Conservation (phyloP, 148 eudicot genomes). For the Chenopodium formosanum region DNA sequence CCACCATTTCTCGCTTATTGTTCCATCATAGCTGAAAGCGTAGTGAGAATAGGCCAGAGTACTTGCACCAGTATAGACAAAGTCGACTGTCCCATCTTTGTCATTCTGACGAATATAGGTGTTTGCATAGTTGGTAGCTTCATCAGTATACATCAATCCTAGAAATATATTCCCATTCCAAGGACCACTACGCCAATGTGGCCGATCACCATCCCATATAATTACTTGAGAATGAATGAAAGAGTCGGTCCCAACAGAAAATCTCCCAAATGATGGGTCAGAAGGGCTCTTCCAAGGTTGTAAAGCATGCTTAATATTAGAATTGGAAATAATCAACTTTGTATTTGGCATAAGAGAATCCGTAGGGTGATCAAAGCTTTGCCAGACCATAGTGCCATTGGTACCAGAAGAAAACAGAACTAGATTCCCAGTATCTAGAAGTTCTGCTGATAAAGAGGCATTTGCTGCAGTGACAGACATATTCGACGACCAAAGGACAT, state of each 20-base stretch:
- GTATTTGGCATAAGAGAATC: slow-evolving; percentile 28
- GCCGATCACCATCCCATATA: slow-evolving; percentile 29
- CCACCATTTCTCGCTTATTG: slow-evolving; percentile 33
- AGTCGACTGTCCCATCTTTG: slow-evolving; percentile 5
- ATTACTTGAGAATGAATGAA: slow-evolving; percentile 26
- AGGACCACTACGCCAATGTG: slow-evolving; percentile 39
- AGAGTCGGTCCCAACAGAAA: slow-evolving; percentile 31
- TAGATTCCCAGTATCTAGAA: slow-evolving; percentile 33
- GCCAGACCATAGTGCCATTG: slow-evolving; percentile 34
- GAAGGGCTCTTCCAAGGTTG: slow-evolving; percentile 34
- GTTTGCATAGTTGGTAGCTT: slow-evolving; percentile 30
- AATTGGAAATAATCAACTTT: slow-evolving; percentile 7
- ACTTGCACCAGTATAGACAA: slow-evolving; percentile 31
- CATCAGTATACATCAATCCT: slow-evolving; percentile 30
- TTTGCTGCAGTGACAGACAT: slow-evolving; percentile 10
- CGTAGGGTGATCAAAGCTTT: slow-evolving; percentile 35
- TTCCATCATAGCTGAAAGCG: slow-evolving; percentile 31
- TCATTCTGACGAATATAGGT: slow-evolving; percentile 24
- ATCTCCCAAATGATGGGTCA: slow-evolving; percentile 37
- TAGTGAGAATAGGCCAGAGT: slow-evolving; percentile 32
- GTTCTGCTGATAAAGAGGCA: slow-evolving; percentile 24
- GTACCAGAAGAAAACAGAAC: slow-evolving; percentile 9
- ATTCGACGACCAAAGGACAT: slow-evolving; percentile 45
- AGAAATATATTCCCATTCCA: slow-evolving; percentile 41
- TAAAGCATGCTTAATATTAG: slow-evolving; percentile 22